Evolutionary conservation across 371 early-diverging fungal genomes (phyloP).

Genomic region (Batkoa obscura): DNA sequence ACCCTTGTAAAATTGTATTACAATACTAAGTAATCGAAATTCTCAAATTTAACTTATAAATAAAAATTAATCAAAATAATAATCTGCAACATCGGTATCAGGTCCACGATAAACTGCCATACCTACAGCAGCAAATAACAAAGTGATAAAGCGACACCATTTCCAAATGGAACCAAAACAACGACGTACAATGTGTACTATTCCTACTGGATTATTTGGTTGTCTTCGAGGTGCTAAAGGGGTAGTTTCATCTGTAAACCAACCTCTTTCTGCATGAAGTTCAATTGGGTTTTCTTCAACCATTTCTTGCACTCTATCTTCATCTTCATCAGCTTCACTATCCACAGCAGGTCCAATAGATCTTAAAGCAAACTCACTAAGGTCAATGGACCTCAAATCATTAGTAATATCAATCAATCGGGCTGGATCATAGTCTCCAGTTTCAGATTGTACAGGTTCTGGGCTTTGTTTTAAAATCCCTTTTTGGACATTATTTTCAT

Average conservation of each 20-base stretch:
- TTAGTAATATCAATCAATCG: too few relatives aligned
- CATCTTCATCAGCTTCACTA: neutral
- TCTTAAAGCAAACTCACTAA: neutral
- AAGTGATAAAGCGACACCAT: conserved; percentile 1
- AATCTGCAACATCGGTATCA: conserved; percentile 2
- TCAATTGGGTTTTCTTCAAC: neutral
- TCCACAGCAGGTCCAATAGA: neutral
- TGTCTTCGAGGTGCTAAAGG: neutral
- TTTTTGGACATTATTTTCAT: too few relatives aligned
- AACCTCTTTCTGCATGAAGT: too few relatives aligned
- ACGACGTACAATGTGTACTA: neutral
- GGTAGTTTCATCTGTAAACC: neutral
- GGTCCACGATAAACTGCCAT: conserved; percentile 3
- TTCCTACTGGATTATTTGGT: neutral
- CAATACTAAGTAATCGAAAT: too few relatives aligned
- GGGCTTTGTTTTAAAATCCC: too few relatives aligned
- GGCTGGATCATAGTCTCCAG: too few relatives aligned
- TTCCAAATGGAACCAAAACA: neutral
- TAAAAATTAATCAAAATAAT: conserved; percentile 4
- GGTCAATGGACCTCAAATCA: neutral
- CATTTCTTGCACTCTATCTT: neutral
- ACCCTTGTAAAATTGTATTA: too few relatives aligned
- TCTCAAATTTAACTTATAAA: too few relatives aligned
- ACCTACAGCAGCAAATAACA: conserved; percentile 1
- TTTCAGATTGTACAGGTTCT: neutral